Evolutionary conservation across 2,329 filamentous ascomycete species (phyloP).

Genomic region (Phaeoacremonium minimum): DNA sequence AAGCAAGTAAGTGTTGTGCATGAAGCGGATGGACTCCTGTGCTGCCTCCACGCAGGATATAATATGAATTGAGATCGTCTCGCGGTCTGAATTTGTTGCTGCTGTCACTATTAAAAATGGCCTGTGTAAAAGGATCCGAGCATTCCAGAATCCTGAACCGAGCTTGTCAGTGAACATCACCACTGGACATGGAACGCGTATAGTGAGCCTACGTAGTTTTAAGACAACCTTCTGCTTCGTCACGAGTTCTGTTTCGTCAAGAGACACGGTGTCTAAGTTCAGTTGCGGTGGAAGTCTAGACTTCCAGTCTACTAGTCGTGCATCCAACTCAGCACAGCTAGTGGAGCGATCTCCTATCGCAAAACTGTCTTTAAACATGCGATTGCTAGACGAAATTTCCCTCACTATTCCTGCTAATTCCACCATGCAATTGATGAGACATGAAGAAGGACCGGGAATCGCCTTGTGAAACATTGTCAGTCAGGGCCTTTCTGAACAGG

Average conservation of each 20-base stretch:
- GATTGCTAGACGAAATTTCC: background rate
- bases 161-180: background rate
- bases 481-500: background rate
- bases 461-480: background rate
- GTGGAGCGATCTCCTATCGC: background rate
- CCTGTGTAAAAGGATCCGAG: slow-evolving; percentile 1
- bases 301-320: slow-evolving; percentile 1
- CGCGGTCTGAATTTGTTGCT: slow-evolving; percentile 1
- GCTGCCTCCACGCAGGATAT: slow-evolving; percentile 3
- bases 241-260: slow-evolving; percentile 2
- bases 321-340: slow-evolving; percentile 1
- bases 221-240: slow-evolving; percentile 5
- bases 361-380: background rate
- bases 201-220: background rate
- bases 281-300: slow-evolving; percentile 1
- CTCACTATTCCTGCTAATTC: slow-evolving; percentile 1
- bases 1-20: slow-evolving; percentile 1
- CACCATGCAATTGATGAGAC: slow-evolving; percentile 1
- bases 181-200: background rate
- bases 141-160: slow-evolving; percentile 2
- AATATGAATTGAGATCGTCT: slow-evolving; percentile 1
- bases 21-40: background rate
- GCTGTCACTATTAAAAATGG: slow-evolving; percentile 2
- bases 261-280: background rate
- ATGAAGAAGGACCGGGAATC: background rate